Evolutionary conservation across 1,284 basidiomycete species (phyloP).

Genomic region (Apiotrichum akiyoshidainum): DNA sequence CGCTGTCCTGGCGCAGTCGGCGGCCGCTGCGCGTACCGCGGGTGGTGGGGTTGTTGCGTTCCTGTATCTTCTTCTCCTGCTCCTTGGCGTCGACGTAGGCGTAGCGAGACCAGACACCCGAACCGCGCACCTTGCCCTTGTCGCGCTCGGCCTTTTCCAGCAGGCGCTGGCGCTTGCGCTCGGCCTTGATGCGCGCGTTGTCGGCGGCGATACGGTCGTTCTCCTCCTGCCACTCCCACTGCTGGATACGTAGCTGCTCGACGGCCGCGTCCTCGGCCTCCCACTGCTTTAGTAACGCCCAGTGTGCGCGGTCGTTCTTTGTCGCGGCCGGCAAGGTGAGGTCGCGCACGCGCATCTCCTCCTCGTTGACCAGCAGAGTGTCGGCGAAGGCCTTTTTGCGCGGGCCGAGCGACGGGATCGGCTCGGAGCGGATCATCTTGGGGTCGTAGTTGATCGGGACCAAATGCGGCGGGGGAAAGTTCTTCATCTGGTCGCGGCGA

Average conservation of each 20-base stretch:
- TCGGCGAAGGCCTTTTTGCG: constrained; percentile 18
- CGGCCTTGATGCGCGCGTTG: constrained; percentile 19
- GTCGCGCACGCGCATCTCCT: constrained; percentile 11
- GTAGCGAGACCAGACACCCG: constrained; percentile 40
- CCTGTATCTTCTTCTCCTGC: constrained; percentile 22
- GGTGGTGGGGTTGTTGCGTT: constrained; percentile 23
- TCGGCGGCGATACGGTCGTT: constrained; percentile 7
- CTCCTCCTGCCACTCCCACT: constrained; percentile 24
- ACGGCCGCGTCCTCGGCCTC: constrained; percentile 18
- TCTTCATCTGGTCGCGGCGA: constrained; percentile 17
- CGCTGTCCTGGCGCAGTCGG: background rate
- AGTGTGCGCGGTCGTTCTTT: constrained; percentile 16
- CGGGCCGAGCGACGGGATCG: constrained; percentile 25
- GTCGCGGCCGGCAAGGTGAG: constrained; percentile 12
- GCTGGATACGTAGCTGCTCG: constrained; percentile 31
- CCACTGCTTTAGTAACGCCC: background rate
- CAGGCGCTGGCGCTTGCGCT: constrained; percentile 11
- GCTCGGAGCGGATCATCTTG: constrained; percentile 10
- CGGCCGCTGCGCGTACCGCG: constrained; percentile 38
- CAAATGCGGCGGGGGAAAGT: constrained; percentile 38
- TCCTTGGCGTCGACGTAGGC: constrained; percentile 34
- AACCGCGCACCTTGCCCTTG: constrained; percentile 34
- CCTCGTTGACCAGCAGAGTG: background rate
- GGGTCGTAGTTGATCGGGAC: constrained; percentile 29
- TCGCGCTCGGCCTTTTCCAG: constrained; percentile 33